Evolutionary conservation across 2,329 filamentous ascomycete genomes (phyloP), one percentile per base, ranked within the genome.

Genomic region (Parafenestella ontariensis): DNA sequence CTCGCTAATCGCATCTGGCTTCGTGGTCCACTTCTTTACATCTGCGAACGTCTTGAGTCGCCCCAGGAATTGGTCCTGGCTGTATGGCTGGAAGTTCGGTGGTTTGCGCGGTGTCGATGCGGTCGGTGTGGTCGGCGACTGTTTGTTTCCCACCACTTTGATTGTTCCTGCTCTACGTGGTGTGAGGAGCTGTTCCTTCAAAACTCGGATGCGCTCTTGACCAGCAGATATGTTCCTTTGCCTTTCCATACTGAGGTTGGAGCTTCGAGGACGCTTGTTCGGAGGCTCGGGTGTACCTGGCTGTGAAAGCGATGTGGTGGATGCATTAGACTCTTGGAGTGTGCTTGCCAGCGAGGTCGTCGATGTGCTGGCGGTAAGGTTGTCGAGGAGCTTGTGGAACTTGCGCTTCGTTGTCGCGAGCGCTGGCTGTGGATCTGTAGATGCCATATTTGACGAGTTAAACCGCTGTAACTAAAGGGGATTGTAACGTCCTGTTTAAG

Each of bases 11-110:
- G 82, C 83, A 47, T 93, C 86, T 0, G 95, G 93, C 73, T 98
- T 98, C 0, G 91, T 90, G n/a, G 90, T 89, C 94, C 94, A 99
- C 72, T 90, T 86, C 49, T 92, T 95, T 43, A 98, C 87, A 63
- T 94, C 92, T 70, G 94, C 90, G 71, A 96, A 99, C 0, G 92
- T 96, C 56, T 89, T 89, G 24, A 99, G 81, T 21, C 95, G 82
- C 65, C 85, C 86, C 10, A 98, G 82, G 58, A 98, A 92, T 63
- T 91, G 87, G 34, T 87, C 86, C 48, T 95, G 89, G 73, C 95
- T 93, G 78, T 88, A 90, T 0, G 95, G 94, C 49, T 90, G 90
- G 78, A 95, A 98, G 66, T 89, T 91, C 1, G 90, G 87, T 18
- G 72, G 62, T 43, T 74, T 76, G 8, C 72, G 71, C 7, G 71